Base-by-base conservation (phyloP, 2,329 filamentous ascomycete species). In the Pseudogymnoascus sp. region DNA sequence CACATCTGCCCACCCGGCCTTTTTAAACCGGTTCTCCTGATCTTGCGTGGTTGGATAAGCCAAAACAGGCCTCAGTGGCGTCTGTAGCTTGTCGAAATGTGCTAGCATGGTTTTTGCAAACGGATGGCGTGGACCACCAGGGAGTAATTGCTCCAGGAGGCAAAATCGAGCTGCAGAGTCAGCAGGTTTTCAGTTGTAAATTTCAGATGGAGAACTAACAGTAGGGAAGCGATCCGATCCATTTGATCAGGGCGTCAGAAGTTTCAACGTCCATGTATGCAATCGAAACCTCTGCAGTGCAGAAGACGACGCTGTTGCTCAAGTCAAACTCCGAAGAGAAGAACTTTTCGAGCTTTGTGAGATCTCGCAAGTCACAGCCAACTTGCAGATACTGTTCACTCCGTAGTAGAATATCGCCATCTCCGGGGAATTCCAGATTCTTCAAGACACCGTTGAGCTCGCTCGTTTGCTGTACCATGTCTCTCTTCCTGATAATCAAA, bases 241-340 rank as follows among this genome's bases (percentile, higher is more conserved):
- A 97, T 60, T 80, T 72, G 30, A 97, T 86, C 7, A 97, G 79
- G 14, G 82, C 79, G 76, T 96, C 87, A 5, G 91, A 86, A 41
- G 85, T 85, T 22, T 82, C 73, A 2, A 85, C 84, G 62, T 91
- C 85, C 90, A 96, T 95, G 69, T 96, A 96, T 0, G 91, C 94
- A 41, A 96, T 84, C 3, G 92, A 95, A 12, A 96, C 92, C 75
- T 97, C 93, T 0, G 92, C 92, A 25, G 92, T 82, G 69, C 94
- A 96, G 23, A 97, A 77, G 2, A 96, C 82, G 2, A 82, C 79
- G 63, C 83, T 85, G 6, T 83, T 76, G 1, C 80, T 72, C 14
- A 87, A 72, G 39, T 87, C 77, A 2, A 91, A 72, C 49, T 88
- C 79, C 9, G 75, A 75, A 16, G 80, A 79, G 23, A 96, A 75